Evolutionary conservation across 2,329 filamentous ascomycete genomes (phyloP).

Genomic region (Aspergillus fumigatus): DNA sequence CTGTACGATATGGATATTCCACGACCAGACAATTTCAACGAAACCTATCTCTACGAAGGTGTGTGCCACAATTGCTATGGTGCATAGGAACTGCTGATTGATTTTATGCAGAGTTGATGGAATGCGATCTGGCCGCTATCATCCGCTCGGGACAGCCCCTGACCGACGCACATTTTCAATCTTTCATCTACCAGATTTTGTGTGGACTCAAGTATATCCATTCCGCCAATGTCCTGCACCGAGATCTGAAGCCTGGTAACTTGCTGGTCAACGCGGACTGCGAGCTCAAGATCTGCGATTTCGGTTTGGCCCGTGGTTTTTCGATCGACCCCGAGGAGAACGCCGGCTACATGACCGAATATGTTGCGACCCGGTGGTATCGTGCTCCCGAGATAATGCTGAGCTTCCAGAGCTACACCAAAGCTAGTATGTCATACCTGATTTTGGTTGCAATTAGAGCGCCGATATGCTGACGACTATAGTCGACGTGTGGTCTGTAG

Average conservation of each 20-base stretch:
- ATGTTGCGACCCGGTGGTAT: slow-evolving; percentile 98
- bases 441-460: slow-evolving; percentile 1
- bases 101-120: slow-evolving; percentile 76
- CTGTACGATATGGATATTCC: slow-evolving; percentile 99
- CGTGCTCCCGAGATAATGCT: slow-evolving; percentile 98
- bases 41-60: slow-evolving; percentile 99
- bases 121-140: slow-evolving; percentile 96
- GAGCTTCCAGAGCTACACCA: slow-evolving; percentile 99
- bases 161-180: slow-evolving; percentile 98
- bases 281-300: slow-evolving; percentile 98
- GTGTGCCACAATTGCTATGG: slow-evolving; percentile 24
- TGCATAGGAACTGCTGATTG: slow-evolving; percentile 4
- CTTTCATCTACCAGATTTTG: slow-evolving; percentile 99
- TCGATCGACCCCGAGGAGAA: slow-evolving; percentile 97
- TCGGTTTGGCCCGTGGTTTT: slow-evolving; percentile 92
- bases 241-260: slow-evolving; percentile 96
- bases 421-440: slow-evolving; percentile 76
- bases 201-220: slow-evolving; percentile 99
- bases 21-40: slow-evolving; percentile 94
- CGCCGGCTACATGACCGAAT: slow-evolving; percentile 99
- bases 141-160: slow-evolving; percentile 95
- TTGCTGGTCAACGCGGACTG: slow-evolving; percentile 97
- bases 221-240: slow-evolving; percentile 94
- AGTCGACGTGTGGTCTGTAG: slow-evolving; percentile 99
- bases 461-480: slow-evolving; percentile 9